Conservation (phyloP, 164 flowering plant species). For the Tetracentron sinense region DNA sequence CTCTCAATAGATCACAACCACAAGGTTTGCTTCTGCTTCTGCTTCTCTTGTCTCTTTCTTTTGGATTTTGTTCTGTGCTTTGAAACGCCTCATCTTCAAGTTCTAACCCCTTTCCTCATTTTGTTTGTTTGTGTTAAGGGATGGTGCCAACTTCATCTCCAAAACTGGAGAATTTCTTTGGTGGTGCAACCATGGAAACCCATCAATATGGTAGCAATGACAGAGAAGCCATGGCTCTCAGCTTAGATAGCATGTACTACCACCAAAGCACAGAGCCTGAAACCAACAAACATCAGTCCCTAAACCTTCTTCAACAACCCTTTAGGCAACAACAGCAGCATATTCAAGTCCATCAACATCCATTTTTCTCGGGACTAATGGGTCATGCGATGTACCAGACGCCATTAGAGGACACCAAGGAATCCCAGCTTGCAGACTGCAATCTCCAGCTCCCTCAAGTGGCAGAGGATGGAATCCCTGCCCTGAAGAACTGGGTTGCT, state of each 20-base stretch:
- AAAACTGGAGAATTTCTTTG: constrained; percentile 58
- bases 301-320: constrained; percentile 23
- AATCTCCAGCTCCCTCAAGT: constrained; percentile 22
- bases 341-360: constrained; percentile 30
- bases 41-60: too few species aligned
- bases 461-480: constrained; percentile 17
- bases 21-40: constrained; percentile 44
- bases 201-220: constrained; percentile 39
- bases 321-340: constrained; percentile 21
- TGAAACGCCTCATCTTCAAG: too few species aligned
- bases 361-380: constrained; percentile 30
- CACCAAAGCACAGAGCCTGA: constrained; percentile 31
- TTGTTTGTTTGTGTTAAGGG: constrained; percentile 2
- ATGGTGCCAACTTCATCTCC: constrained; percentile 42
- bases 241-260: constrained; percentile 50
- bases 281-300: constrained; percentile 24
- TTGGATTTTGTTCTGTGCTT: too few species aligned
- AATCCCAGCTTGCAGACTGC: constrained; percentile 20
- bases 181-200: constrained; percentile 50
- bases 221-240: constrained; percentile 49
- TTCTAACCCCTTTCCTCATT: neutral
- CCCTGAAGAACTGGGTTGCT: constrained; percentile 31
- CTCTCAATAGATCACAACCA: constrained; percentile 39
- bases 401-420: constrained; percentile 18
- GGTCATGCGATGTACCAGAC: constrained; percentile 28